phyloP scores from a whole-genome alignment of 768 basidiomycete genomes.

The Pholiota conissans region DNA sequence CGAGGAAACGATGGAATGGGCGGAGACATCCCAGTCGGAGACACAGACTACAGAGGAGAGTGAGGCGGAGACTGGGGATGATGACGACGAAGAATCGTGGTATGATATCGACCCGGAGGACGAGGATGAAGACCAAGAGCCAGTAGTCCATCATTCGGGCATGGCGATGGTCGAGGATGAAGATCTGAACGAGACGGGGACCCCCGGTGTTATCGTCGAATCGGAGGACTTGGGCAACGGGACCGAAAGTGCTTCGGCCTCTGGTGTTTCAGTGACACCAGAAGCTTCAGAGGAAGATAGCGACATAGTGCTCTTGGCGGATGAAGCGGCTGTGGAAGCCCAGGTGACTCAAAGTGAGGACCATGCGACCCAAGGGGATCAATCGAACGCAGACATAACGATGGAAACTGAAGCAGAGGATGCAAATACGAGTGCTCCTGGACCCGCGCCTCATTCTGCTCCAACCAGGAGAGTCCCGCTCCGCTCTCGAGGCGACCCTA shows the following conservation, averaged over 20 bases:
- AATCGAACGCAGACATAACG: not conserved
- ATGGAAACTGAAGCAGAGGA: not conserved
- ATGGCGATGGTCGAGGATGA: not conserved
- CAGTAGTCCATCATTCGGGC: not conserved
- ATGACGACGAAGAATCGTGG: slow-evolving; percentile 2
- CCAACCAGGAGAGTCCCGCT: not conserved
- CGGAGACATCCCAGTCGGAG: not conserved
- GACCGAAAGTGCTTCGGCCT: no score
- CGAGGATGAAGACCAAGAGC: not conserved
- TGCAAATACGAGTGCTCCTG: not conserved
- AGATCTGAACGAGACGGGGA: not conserved
- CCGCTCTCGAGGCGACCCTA: not conserved
- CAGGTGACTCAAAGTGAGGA: no score
- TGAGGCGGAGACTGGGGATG: not conserved
- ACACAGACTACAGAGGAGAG: not conserved
- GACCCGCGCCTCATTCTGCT: not conserved
- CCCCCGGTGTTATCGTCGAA: not conserved
- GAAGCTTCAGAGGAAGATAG: no score
- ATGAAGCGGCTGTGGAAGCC: no score
- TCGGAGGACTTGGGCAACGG: not conserved
- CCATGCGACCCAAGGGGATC: not conserved
- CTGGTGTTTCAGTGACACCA: no score
- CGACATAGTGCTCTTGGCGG: no score
- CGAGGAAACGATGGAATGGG: not conserved
- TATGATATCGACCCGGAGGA: not conserved